Base-by-base conservation (phyloP, 805 yeast species). In the Priceomyces medius region DNA sequence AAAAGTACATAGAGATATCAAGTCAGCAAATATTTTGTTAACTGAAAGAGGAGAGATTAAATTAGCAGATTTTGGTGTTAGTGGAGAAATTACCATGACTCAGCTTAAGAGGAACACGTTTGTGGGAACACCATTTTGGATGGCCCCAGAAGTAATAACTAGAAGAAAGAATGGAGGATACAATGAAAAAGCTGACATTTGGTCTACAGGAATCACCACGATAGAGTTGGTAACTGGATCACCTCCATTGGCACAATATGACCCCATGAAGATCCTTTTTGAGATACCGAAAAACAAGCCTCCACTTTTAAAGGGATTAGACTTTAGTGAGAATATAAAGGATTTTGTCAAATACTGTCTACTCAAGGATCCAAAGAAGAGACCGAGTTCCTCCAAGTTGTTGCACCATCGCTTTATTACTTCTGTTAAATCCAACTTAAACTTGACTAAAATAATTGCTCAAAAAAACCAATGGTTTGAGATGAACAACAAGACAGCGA, bases 41-140 rank as follows among this genome's bases (percentile, higher is more conserved):
- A 84, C 95, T 0, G 74, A 72, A 3, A 55, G 56, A 2, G 97
- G 96, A 0, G 66, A 69, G 20, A 79, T 90, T 29, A 91, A 90
- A 58, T 64, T 90, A 23, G 97, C 89, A 0, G 98, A 91, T 64
- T 90, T 90, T 68, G 98, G 98, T 1, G 97, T 90, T 3, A 80
- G 91, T 53, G 93, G 93, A 0, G 93, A 88, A 59, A 71, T 90
- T 20, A 76, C 83, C 16, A 63, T 71, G 34, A 74, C 84, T 1
- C 62, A 61, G 39, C 61, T 68, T 17, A 72, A 72, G 45, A 76
- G 83, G 48, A 79, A 77, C 41, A 87, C 97, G 0, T 83, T 90
- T 71, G 96, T 89, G 39, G 98, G 98, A 1, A 89, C 97, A 0
- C 97, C 97, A 10, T 88, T 80, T 62, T 90, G 97, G 97, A 90